Evolutionary conservation across 2,329 filamentous ascomycete species (phyloP), one percentile per base, ranked within the genome.

Genomic region (Neopestalotiopsis sp.): DNA sequence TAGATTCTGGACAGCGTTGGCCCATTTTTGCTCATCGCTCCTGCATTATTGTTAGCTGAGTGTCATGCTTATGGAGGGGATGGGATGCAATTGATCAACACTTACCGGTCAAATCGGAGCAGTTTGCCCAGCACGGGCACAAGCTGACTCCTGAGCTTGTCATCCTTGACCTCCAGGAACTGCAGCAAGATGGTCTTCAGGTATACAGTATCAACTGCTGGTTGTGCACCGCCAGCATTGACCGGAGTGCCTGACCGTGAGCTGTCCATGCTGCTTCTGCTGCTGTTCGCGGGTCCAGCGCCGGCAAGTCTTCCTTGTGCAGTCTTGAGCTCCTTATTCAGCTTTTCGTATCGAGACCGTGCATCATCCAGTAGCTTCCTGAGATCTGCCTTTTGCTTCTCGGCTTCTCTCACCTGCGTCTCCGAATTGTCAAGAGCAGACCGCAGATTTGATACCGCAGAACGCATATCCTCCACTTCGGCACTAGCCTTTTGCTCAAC

Each of bases 351-450:
- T 13, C 92, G 89, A 67, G 86, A 84, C 72, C 92, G 91, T 34
- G 90, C 89, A 72, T 98, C 95, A 74, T 97, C 94, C 2, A 97
- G 86, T 40, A 92, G 85, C 57, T 90, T 89, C 60, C 92, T 88
- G 65, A 97, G 82, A 70, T 97, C 94, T 0, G 85, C 83, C 72
- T 91, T 92, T 76, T 97, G 93, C 81, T 90, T 93, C 79, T 98
- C 95, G 4, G 93, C 85, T n/a, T 96, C 92, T 38, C 90, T 88
- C 0, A 93, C 90, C 79, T 97, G 93, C 77, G 88, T 90, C 81
- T 99, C 96, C 45, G 92, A 95, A 62, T 94, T 93, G 73, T 98
- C 95, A 1, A 99, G 85, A 0, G 94, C 91, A 69, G 93, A 88
- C 1, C 93, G 90, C 40, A 99, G 85, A 73, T 93, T 91, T 6